phyloP scores from a whole-genome alignment of 441 rosid genomes.

The Adansonia madagascariensis region DNA sequence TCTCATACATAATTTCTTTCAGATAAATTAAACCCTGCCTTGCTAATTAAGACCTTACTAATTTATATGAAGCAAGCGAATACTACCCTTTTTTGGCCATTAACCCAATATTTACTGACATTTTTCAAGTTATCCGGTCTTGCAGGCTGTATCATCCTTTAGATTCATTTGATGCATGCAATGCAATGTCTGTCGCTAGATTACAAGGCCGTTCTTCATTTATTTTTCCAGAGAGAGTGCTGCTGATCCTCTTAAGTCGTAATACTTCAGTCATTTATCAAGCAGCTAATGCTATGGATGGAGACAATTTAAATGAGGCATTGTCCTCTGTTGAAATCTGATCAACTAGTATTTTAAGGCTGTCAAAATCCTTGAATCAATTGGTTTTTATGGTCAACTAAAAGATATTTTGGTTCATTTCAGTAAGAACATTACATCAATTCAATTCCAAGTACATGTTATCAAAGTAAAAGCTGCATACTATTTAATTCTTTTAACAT shows the following conservation, averaged over 20 bases:
- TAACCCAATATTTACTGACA: background rate
- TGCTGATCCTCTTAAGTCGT: background rate
- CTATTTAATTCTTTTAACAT: too few species aligned
- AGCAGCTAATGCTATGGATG: background rate
- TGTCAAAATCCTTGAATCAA: background rate
- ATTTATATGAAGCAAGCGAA: too few species aligned
- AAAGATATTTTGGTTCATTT: background rate
- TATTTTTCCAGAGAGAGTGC: background rate
- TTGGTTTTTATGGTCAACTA: background rate
- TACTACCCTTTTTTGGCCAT: too few species aligned
- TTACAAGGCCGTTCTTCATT: background rate
- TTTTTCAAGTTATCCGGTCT: background rate
- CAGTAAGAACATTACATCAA: background rate
- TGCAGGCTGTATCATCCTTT: conserved; percentile 83
- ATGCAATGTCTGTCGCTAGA: background rate
- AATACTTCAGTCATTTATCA: background rate
- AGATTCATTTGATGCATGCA: conserved; percentile 52
- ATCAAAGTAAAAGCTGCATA: background rate
- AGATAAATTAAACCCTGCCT: too few species aligned
- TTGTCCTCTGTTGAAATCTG: background rate
- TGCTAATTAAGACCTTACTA: background rate
- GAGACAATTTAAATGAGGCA: background rate
- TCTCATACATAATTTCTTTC: background rate
- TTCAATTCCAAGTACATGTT: background rate
- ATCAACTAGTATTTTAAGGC: background rate